phyloP scores from a whole-genome alignment of 2,329 filamentous ascomycete species.

The Aspergillus ruber region DNA sequence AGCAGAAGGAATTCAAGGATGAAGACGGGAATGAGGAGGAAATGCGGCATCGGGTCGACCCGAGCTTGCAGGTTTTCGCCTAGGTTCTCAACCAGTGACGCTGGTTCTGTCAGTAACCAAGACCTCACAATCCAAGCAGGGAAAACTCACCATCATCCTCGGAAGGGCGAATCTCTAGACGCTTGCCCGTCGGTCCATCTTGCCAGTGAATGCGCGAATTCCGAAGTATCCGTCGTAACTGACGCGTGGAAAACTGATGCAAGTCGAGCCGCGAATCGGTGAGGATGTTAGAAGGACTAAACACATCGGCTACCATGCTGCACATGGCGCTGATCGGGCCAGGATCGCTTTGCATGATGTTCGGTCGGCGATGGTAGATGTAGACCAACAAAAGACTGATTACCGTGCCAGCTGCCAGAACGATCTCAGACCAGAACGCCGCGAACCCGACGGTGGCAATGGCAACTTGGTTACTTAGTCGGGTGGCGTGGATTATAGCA shows the following conservation, averaged over 20 bases:
- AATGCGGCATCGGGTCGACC: conserved; percentile 28
- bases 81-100: conserved; percentile 16
- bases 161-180: conserved; percentile 21
- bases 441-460: conserved; percentile 24
- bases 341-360: conserved; percentile 27
- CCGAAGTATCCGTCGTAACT: conserved; percentile 23
- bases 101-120: conserved; percentile 7
- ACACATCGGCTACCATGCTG: conserved; percentile 26
- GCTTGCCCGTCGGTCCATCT: conserved; percentile 18
- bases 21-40: conserved; percentile 28
- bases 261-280: conserved; percentile 20
- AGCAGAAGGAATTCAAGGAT: conserved; percentile 28
- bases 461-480: conserved; percentile 19
- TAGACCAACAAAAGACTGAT: conserved; percentile 21
- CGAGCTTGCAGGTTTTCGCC: conserved; percentile 17
- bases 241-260: conserved; percentile 28
- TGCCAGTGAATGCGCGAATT: conserved; percentile 25
- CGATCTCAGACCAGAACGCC: conserved; percentile 23
- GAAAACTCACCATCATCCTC: conserved; percentile 19
- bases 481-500: conserved; percentile 13
- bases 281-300: conserved; percentile 23
- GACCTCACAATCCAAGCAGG: neutral
- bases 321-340: conserved; percentile 31
- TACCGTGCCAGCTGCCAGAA: conserved; percentile 18
- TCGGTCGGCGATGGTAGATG: conserved; percentile 21